Evolutionary conservation across 192 early-diverging fungal genomes (phyloP), one percentile per base, ranked within the genome.

Genomic region (Cladochytrium replicatum): DNA sequence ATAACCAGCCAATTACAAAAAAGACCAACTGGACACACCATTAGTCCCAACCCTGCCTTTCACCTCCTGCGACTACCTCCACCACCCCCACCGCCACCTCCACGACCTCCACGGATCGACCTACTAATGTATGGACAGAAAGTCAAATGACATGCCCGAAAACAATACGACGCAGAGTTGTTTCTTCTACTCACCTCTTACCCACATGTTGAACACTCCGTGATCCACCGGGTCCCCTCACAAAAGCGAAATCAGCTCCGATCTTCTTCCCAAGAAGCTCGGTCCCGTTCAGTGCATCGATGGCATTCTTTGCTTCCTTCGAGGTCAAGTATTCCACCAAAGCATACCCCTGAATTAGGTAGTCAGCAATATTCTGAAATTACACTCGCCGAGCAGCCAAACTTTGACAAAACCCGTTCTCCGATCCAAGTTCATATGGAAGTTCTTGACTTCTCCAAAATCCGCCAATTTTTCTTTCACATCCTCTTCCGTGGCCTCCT

Each of bases 361-460:
- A 44, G 8, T 3, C 37, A 2, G 22, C 19, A 23, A 19, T 13
- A 34, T 6, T 11, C 8, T 19, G 19, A 42, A 42, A 42, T 19
- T 49, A 0, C 8, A 2, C 26, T 15, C 1, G 39, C 41, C 32
- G 27, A 2, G 41, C 0, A 1, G 23, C 13, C 43, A 11, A 24
- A 88, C 89, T 82, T 97, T 97, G 60, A 91, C 88, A 53, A 83
- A 97, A 54, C 94, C 94, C 34, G 91, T 90, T 47, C 88, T 82
- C 32, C 94, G 74, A 73, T 97, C 90, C 41, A 95, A 65, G 58
- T 95, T 97, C 52, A 97, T 63, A 44, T 94, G 89, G 39, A 97
- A 30, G 61, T 86, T 84, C 63, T 91, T 88, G 41, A 93, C 80
- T 15, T 76, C 77, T n/a, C 94, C 94, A 71, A 69, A 95, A 39